phyloP scores from a whole-genome alignment of 2,329 filamentous ascomycete genomes.

The Sporothrix dimorphospora region DNA sequence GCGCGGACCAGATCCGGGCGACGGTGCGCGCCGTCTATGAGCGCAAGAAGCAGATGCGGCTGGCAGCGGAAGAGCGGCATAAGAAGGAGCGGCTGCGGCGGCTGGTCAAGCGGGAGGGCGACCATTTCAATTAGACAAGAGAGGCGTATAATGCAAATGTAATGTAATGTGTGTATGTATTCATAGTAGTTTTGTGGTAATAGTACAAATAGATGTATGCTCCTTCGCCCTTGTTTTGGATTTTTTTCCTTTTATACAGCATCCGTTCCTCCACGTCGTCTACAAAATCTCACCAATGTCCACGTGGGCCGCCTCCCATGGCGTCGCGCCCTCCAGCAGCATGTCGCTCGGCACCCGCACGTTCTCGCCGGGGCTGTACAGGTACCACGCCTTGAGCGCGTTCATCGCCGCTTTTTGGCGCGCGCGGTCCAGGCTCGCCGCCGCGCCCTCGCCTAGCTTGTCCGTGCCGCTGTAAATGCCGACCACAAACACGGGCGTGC shows the following conservation, averaged over 20 bases:
- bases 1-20: slow-evolving; percentile 73
- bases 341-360: slow-evolving; percentile 71
- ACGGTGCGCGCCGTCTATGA: slow-evolving; percentile 90
- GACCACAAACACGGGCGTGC: slow-evolving; percentile 88
- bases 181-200: slow-evolving; percentile 23
- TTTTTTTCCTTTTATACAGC: slow-evolving; percentile 22
- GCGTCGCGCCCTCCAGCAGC: slow-evolving; percentile 61
- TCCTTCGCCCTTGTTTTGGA: slow-evolving; percentile 6
- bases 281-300: slow-evolving; percentile 72
- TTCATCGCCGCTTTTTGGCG: slow-evolving; percentile 79
- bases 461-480: slow-evolving; percentile 91
- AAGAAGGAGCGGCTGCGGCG: slow-evolving; percentile 48
- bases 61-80: slow-evolving; percentile 49
- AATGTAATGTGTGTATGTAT: slow-evolving; percentile 17
- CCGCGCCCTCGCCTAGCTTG: slow-evolving; percentile 89
- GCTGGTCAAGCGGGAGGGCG: slow-evolving; percentile 59
- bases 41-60: slow-evolving; percentile 74
- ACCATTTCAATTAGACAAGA: slow-evolving; percentile 61
- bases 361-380: slow-evolving; percentile 77
- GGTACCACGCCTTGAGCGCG: slow-evolving; percentile 90
- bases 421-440: slow-evolving; percentile 75
- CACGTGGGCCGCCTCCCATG: slow-evolving; percentile 69
- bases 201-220: slow-evolving; percentile 25
- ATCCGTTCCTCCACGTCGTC: slow-evolving; percentile 2
- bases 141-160: neutral